phyloP scores from a whole-genome alignment of 179 eudicot species.

The Spergularia azorica region DNA sequence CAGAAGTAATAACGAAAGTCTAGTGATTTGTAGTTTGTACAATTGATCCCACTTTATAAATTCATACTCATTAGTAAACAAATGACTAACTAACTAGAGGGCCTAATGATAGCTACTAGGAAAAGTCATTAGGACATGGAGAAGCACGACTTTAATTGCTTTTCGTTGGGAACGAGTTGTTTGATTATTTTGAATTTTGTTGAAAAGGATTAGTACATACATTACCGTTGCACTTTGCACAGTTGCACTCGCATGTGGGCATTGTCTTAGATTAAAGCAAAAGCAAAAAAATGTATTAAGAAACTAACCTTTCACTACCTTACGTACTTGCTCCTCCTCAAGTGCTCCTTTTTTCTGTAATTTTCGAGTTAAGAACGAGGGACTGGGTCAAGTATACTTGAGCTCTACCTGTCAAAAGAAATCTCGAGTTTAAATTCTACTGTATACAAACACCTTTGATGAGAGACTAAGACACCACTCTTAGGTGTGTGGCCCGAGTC shows the following conservation, averaged over 20 bases:
- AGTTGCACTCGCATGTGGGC: conserved; percentile 8
- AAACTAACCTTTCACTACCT: conserved; percentile 28
- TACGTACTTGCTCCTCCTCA: not conserved
- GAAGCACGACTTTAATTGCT: not conserved
- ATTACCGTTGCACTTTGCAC: conserved; percentile 11
- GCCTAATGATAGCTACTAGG: not conserved
- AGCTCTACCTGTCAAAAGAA: too few species aligned
- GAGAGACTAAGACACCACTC: too few species aligned
- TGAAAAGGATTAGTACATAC: not conserved
- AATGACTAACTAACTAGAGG: not conserved
- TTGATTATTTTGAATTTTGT: conserved; percentile 3
- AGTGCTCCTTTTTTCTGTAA: too few species aligned
- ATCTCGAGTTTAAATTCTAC: too few species aligned
- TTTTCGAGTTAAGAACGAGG: too few species aligned
- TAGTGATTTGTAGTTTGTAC: too few species aligned
- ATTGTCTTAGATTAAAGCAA: conserved; percentile 34
- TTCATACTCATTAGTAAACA: not conserved
- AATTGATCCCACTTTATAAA: too few species aligned
- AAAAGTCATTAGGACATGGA: not conserved
- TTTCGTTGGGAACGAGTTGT: conserved; percentile 8
- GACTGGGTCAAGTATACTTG: too few species aligned
- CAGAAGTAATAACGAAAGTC: too few species aligned
- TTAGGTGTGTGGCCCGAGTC: too few species aligned
- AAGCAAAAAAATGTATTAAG: conserved; percentile 24
- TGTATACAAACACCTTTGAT: too few species aligned